Conservation (phyloP, 495 filamentous ascomycete species). For the Elaphomyces granulatus region DNA sequence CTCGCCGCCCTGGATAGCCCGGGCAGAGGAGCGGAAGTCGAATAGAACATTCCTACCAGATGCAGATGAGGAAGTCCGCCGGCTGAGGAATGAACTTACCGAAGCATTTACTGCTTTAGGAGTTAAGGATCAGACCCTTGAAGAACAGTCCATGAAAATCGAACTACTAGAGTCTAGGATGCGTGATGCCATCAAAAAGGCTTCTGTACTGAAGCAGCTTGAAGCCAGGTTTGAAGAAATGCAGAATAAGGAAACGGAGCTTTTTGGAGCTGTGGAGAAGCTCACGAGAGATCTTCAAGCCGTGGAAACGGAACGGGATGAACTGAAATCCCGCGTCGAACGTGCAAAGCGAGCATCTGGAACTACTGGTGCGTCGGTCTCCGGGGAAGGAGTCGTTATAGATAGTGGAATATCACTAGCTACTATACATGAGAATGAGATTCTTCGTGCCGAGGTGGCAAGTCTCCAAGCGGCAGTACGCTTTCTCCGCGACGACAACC, state of each 20-base stretch:
- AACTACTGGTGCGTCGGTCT: conserved; percentile 33
- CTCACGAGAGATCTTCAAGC: conserved; percentile 31
- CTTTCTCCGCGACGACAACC: conserved; percentile 64
- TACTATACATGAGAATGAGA: conserved; percentile 61
- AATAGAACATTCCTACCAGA: conserved; percentile 66
- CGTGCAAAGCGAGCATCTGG: conserved; percentile 34
- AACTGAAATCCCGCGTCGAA: conserved; percentile 59
- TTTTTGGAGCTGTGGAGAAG: conserved; percentile 23
- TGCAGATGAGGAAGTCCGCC: conserved; percentile 62
- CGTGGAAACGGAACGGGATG: conserved; percentile 51
- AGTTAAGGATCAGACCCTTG: conserved; percentile 86
- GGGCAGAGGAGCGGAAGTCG: conserved; percentile 59
- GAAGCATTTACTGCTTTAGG: conserved; percentile 43
- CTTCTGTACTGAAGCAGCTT: conserved; percentile 33
- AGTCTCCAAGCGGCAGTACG: conserved; percentile 61
- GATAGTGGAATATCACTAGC: conserved; percentile 31
- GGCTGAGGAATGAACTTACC: conserved; percentile 62
- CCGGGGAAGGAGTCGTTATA: conserved; percentile 28
- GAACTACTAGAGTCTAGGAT: conserved; percentile 38
- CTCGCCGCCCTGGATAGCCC: conserved; percentile 69
- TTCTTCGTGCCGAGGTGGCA: conserved; percentile 52
- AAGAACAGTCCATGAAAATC: conserved; percentile 63
- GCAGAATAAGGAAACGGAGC: conserved; percentile 23
- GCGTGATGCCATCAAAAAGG: conserved; percentile 40
- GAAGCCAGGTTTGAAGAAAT: conserved; percentile 50